Percentiles rank a stretch among this genome's conserved stretches.
Evolutionary conservation across 2,329 filamentous ascomycete species (phyloP).

Genomic region (Arachnomyces sp.): DNA sequence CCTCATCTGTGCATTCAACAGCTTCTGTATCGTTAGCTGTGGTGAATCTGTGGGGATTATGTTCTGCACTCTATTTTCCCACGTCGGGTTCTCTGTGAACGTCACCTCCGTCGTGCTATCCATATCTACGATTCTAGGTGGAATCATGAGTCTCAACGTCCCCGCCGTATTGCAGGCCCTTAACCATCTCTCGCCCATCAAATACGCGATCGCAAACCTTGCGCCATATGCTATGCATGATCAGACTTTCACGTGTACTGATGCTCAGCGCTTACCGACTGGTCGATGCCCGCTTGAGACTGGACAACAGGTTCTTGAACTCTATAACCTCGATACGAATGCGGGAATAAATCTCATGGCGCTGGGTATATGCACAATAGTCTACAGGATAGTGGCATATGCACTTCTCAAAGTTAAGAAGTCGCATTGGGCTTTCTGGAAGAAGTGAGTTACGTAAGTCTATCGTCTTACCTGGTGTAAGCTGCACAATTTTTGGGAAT

Average conservation of each 20-base stretch:
- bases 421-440: conserved; percentile 6
- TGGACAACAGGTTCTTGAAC: conserved; percentile 56
- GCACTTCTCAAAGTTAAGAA: conserved; percentile 24
- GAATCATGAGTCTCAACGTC: conserved; percentile 62
- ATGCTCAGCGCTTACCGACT: conserved; percentile 49
- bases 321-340: conserved; percentile 59
- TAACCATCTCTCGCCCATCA: conserved; percentile 64
- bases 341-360: conserved; percentile 54
- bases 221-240: conserved; percentile 56
- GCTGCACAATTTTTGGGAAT: too few relatives aligned
- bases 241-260: conserved; percentile 56
- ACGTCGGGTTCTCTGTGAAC: conserved; percentile 70
- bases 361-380: conserved; percentile 54
- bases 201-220: conserved; percentile 60
- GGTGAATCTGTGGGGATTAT: conserved; percentile 70
- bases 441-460: too few relatives aligned
- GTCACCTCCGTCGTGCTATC: conserved; percentile 61
- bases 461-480: too few relatives aligned
- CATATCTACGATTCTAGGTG: conserved; percentile 62
- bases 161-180: conserved; percentile 57
- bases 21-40: conserved; percentile 64
- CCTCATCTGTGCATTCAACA: conserved; percentile 59
- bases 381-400: conserved; percentile 53
- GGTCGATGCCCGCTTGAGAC: conserved; percentile 58
- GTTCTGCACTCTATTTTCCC: conserved; percentile 67